These are phyloP conservation scores for Terana coerulea DNA, from an alignment of 768 basidiomycete species.

Conservation along the genomic window DNA sequence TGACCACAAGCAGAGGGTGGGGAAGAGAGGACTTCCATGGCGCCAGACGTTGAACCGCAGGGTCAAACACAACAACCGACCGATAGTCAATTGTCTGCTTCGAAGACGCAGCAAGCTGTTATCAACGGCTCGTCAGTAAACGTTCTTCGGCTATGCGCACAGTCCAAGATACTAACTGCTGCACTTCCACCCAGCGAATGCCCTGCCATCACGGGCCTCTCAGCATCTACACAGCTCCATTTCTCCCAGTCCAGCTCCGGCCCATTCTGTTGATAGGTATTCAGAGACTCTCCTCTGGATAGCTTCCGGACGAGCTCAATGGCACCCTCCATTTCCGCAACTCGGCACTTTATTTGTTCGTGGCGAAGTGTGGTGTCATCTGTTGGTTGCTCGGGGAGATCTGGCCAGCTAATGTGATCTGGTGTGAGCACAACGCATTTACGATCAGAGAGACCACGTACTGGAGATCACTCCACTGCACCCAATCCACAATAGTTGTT, in stretches of 20 bases:
- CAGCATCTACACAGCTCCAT: slow-evolving; percentile 19
- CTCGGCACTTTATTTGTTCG: slow-evolving; percentile 33
- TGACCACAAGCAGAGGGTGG: slow-evolving; percentile 36
- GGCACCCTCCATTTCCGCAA: slow-evolving; percentile 34
- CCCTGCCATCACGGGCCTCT: slow-evolving; percentile 26
- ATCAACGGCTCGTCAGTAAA: not conserved
- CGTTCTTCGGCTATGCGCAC: not conserved
- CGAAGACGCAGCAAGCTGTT: slow-evolving; percentile 25
- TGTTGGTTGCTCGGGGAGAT: slow-evolving; percentile 28
- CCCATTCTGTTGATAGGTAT: no score
- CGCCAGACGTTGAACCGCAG: slow-evolving; percentile 23
- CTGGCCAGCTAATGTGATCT: slow-evolving; percentile 27
- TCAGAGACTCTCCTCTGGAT: slow-evolving; percentile 8
- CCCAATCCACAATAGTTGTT: slow-evolving; percentile 24
- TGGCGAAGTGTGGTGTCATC: slow-evolving; percentile 29
- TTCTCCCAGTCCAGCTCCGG: slow-evolving; percentile 16
- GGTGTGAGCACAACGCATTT: not conserved
- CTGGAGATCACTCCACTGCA: slow-evolving; percentile 28
- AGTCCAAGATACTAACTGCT: slow-evolving; percentile 21
- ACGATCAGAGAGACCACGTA: no score
- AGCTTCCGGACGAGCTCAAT: slow-evolving; percentile 22
- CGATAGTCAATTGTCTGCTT: slow-evolving; percentile 22
- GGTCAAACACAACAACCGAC: slow-evolving; percentile 27
- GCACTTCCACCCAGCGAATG: slow-evolving; percentile 31
- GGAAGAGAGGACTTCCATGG: slow-evolving; percentile 25